Conservation (phyloP, 768 basidiomycete genomes). For the Favolaschia claudopus region DNA sequence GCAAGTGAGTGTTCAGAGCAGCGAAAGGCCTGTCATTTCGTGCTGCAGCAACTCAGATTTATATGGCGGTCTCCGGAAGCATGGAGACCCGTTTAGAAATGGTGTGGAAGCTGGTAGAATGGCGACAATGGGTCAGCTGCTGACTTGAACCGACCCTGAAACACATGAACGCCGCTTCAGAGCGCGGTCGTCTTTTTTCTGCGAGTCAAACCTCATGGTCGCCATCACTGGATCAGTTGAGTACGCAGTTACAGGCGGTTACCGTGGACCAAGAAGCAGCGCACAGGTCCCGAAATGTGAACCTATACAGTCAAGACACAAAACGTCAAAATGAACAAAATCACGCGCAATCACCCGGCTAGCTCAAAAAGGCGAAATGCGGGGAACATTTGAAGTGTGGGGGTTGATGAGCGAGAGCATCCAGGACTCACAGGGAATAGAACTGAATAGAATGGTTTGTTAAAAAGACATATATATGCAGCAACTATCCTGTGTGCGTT, state of each 20-base stretch:
- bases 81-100: too few species aligned
- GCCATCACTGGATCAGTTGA: neutral
- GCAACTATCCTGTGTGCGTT: too few species aligned
- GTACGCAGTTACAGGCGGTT: neutral
- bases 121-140: slow-evolving; percentile 8
- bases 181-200: neutral
- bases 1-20: neutral
- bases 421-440: neutral
- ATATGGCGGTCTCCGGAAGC: neutral
- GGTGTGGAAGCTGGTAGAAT: too few species aligned
- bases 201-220: neutral
- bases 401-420: neutral
- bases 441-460: neutral
- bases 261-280: too few species aligned
- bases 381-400: neutral
- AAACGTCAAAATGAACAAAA: neutral
- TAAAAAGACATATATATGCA: neutral
- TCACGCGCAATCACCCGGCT: neutral
- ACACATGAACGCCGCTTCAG: neutral
- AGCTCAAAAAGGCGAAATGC: slow-evolving; percentile 8
- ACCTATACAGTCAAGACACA: too few species aligned
- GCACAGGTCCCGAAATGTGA: too few species aligned
- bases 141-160: neutral
- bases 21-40: neutral
- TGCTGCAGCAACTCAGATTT: neutral